Base-by-base conservation (phyloP, 2,329 filamentous ascomycete species). In the Monascus ruber region DNA sequence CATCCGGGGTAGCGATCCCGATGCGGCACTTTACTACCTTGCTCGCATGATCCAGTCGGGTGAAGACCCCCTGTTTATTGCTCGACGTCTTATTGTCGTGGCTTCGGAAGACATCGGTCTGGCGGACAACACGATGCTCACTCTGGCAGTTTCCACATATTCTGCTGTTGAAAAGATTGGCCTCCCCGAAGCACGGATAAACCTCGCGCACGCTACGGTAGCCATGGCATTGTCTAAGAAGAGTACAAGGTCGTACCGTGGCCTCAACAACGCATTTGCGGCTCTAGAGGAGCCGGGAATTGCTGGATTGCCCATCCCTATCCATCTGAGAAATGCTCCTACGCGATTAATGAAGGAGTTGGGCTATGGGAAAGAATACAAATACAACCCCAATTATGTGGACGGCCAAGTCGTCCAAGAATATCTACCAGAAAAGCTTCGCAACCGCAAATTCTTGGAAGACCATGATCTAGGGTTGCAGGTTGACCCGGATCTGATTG, bases 31-130 rank as follows among this genome's bases (percentile, higher is more conserved):
- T 1, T 98, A 96, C 67, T 98, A 96, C 60, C 77, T 98, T 1
- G 85, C 85, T 0, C 81, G 91, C 29, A 98, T 98, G 91, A 76
- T 98, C 4, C 83, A 94, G 54, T 91, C 85, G 0, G 89, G 89
- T 42, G 89, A 96, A 62, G 91, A 96, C 52, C 85, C 89, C 0
- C 71, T 95, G 1, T 96, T 89, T 62, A 81, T 98, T 40, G 89
- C 91, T 4, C 79, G 91, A 1, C 81, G 91, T 28, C 85, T 98
- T 71, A 82, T 98, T 5, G 88, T 96, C 8, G 87, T 96, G 38
- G 89, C 91, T 1, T 91, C 83, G 1, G 91, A 98, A 60, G 91
- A 98, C 55, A 78, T 96, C 31, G 91, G 89, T 0, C 68, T 96
- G 0, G 91, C 89, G 4, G 88, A 96, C 60, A 89, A 84, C 61